Conservation (phyloP, 1,284 basidiomycete species). For the Mycosarcoma mackinlayi region DNA sequence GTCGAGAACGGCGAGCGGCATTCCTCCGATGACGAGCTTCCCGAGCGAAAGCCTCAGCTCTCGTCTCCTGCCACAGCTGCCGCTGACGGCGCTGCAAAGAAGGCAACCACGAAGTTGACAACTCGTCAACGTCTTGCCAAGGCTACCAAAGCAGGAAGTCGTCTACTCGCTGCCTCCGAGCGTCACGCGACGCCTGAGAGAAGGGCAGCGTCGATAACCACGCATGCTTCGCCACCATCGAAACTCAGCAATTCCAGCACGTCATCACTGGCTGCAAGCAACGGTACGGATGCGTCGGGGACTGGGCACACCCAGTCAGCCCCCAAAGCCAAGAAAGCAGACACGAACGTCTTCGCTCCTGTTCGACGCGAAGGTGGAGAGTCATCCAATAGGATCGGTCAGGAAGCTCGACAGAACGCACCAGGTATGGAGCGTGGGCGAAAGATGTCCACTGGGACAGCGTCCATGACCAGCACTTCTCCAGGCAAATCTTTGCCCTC, state of each 20-base stretch:
- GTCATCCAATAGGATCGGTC: too few relatives aligned
- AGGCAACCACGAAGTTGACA: slow-evolving; percentile 35
- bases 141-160: slow-evolving; percentile 44
- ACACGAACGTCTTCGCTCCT: not conserved
- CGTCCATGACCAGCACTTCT: not conserved
- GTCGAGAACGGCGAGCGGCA: slow-evolving; percentile 1
- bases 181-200: slow-evolving; percentile 21
- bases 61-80: slow-evolving; percentile 17
- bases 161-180: slow-evolving; percentile 29
- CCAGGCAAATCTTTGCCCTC: not conserved
- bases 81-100: slow-evolving; percentile 25
- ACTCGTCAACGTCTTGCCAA: slow-evolving; percentile 48
- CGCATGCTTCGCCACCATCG: slow-evolving; percentile 8
- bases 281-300: not conserved
- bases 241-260: not conserved
- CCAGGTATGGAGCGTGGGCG: not conserved
- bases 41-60: not conserved
- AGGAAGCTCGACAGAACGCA: not conserved
- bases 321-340: slow-evolving; percentile 3
- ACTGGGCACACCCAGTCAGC: not conserved
- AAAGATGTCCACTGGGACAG: not conserved
- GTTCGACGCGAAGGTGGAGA: not conserved
- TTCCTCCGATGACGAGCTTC: slow-evolving; percentile 3
- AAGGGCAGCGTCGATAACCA: slow-evolving; percentile 1
- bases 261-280: not conserved